Percentiles rank a stretch among this genome's conserved stretches.
phyloP scores from a whole-genome alignment of 225 moss, liverwort and hornwort genomes.

The Polytrichum formosum region DNA sequence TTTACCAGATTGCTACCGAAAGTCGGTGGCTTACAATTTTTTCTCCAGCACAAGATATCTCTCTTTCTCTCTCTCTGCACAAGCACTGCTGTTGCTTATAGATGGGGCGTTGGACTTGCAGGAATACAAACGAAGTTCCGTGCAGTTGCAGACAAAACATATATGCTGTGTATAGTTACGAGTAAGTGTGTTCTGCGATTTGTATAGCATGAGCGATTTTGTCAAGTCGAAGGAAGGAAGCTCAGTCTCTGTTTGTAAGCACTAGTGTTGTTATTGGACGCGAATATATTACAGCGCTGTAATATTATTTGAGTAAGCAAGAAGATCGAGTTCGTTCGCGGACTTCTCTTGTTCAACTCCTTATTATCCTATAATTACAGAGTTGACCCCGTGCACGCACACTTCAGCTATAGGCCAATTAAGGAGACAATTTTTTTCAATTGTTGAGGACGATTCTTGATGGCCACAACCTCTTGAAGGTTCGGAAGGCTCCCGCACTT shows the following conservation, averaged over 20 bases:
- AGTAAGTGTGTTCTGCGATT: too few relatives aligned
- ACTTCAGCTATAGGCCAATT: not conserved
- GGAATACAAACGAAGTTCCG: too few relatives aligned
- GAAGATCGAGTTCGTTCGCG: not conserved
- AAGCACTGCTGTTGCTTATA: not conserved
- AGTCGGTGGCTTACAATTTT: not conserved
- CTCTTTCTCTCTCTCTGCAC: not conserved
- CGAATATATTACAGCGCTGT: too few relatives aligned
- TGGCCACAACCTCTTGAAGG: constrained; percentile 2
- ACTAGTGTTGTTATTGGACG: too few relatives aligned
- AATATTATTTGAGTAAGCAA: not conserved
- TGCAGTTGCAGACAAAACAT: too few relatives aligned
- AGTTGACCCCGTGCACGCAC: not conserved
- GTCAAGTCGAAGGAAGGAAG: too few relatives aligned
- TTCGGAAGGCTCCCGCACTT: not conserved
- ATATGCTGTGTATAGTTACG: too few relatives aligned
- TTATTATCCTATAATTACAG: not conserved
- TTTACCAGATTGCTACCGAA: constrained; percentile 13
- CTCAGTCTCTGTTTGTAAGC: too few relatives aligned
- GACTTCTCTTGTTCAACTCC: not conserved
- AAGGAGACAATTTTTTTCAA: constrained; percentile 1
- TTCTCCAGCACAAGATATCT: not conserved
- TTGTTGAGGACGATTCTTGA: not conserved
- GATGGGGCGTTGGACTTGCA: not conserved
- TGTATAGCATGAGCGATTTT: too few relatives aligned